These are phyloP conservation scores for Monosporozyma aerobia DNA, from an alignment of 805 yeast genomes.

Conservation along the genomic window DNA sequence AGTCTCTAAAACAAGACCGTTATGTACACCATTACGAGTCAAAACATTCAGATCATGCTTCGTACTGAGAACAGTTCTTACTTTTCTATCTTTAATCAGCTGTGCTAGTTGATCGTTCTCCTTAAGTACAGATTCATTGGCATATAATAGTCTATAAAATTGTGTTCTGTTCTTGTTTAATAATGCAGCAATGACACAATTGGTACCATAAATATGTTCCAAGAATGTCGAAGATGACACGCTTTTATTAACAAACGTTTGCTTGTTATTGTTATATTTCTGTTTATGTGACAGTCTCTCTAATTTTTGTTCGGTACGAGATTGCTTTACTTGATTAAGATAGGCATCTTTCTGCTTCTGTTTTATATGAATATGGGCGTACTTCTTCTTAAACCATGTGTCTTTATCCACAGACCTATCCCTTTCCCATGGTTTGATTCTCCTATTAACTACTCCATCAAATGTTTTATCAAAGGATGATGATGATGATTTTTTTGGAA, in stretches of 20 bases:
- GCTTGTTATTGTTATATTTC: background rate
- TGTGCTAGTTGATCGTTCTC: conserved; percentile 33
- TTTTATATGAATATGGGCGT: conserved; percentile 57
- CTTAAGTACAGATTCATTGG: background rate
- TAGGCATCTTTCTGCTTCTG: conserved; percentile 22
- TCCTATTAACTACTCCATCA: background rate
- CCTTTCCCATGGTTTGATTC: conserved; percentile 55
- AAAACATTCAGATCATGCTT: conserved; percentile 48
- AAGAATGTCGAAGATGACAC: conserved; percentile 35
- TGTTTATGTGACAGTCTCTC: background rate
- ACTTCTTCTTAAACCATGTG: conserved; percentile 49
- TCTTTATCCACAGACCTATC: conserved; percentile 50
- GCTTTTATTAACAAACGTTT: conserved; percentile 2
- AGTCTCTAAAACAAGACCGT: conserved; percentile 67
- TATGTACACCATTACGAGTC: conserved; percentile 66
- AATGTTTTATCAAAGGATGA: conserved; percentile 1
- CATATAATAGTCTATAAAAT: conserved; percentile 42
- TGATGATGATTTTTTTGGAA: background rate
- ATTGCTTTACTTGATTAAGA: conserved; percentile 8
- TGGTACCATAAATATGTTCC: conserved; percentile 71
- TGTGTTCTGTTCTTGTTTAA: conserved; percentile 43
- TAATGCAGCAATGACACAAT: conserved; percentile 66
- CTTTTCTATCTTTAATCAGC: conserved; percentile 27
- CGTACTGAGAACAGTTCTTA: conserved; percentile 40
- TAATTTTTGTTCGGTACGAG: background rate